A percentile compares a stretch with the other conserved stretches of the same genome.
phyloP scores from a whole-genome alignment of 352 stramenopile species.

The Phytophthora tubulina region DNA sequence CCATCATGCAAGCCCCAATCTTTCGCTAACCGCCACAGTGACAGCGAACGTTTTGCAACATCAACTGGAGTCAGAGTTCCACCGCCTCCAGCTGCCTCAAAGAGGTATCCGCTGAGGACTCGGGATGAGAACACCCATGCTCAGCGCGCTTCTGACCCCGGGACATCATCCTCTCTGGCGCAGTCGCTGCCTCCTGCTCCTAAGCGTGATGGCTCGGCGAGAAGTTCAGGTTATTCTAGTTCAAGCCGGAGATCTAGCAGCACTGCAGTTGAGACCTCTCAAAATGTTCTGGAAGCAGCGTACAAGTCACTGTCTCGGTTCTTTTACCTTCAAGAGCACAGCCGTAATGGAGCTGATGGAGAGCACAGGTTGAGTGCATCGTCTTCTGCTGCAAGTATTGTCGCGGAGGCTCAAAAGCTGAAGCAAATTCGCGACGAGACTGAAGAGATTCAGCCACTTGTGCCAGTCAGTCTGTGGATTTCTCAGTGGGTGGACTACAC shows the following conservation, averaged over 20 bases:
- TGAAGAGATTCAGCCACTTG: conserved; percentile 41
- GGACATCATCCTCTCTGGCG: conserved; percentile 16
- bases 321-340: conserved; percentile 75
- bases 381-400: conserved; percentile 65
- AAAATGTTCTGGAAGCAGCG: conserved; percentile 59
- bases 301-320: conserved; percentile 67
- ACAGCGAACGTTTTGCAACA: conserved; percentile 34
- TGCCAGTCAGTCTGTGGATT: conserved; percentile 92
- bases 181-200: conserved; percentile 35
- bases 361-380: conserved; percentile 64
- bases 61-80: conserved; percentile 37
- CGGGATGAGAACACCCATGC: conserved; percentile 45
- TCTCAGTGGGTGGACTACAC: conserved; percentile 99
- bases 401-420: conserved; percentile 68
- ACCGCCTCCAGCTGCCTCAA: conserved; percentile 31
- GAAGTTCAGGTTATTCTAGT: conserved; percentile 12
- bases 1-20: conserved; percentile 61
- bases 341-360: conserved; percentile 34
- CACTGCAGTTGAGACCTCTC: conserved; percentile 20
- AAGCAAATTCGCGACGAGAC: conserved; percentile 70
- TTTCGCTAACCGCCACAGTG: conserved; percentile 32
- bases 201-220: conserved; percentile 30
- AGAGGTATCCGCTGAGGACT: conserved; percentile 48
- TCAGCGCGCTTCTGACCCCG: conserved; percentile 45
- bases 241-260: conserved; percentile 21